phyloP scores from a whole-genome alignment of 306 rosid genomes.

The Rosa multiflora region DNA sequence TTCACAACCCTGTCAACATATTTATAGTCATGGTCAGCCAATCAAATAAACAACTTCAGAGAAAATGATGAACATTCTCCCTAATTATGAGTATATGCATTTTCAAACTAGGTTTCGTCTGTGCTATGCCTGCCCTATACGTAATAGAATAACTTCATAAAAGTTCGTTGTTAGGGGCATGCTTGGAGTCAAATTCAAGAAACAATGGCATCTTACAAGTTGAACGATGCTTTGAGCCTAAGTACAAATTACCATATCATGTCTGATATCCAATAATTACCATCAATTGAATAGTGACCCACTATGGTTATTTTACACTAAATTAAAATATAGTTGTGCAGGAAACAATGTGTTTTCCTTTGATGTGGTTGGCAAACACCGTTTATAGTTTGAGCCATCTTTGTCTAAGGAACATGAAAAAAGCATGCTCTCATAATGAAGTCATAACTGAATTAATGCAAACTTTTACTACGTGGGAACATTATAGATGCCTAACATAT shows the following conservation, averaged over 20 bases:
- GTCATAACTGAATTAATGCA: neutral
- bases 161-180: neutral
- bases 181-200: constrained; percentile 17
- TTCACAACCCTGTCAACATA: too few species aligned
- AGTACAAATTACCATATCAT: neutral
- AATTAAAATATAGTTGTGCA: neutral
- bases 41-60: neutral
- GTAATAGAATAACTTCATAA: neutral
- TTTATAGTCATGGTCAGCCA: neutral
- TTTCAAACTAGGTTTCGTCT: neutral
- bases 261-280: constrained; percentile 10
- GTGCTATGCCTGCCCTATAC: neutral
- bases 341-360: neutral
- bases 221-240: neutral
- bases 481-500: constrained; percentile 25
- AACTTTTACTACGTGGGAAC: constrained; percentile 32
- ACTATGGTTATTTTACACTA: neutral
- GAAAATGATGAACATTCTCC: neutral
- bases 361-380: neutral
- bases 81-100: neutral
- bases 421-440: constrained; percentile 12
- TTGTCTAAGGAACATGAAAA: neutral
- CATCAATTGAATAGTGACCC: constrained; percentile 10
- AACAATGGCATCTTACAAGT: neutral
- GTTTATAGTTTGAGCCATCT: neutral